phyloP scores from a whole-genome alignment of 2,329 filamentous ascomycete genomes.

The Eurotiales sp. region DNA sequence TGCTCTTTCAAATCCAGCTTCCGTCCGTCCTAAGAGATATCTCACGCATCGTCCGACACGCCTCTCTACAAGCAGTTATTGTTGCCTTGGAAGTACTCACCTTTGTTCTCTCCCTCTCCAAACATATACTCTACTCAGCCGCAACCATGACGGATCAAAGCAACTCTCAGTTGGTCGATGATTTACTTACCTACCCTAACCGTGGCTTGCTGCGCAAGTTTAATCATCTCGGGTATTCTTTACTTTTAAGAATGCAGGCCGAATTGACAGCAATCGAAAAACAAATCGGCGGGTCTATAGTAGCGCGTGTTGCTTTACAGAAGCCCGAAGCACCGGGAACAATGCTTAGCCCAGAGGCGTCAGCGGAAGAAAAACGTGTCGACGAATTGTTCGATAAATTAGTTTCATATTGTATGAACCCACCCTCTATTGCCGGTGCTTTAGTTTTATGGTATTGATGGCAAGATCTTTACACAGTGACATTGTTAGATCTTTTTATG shows the following conservation, averaged over 20 bases:
- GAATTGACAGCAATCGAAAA: background rate
- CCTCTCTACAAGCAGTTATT: no score
- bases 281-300: background rate
- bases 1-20: background rate
- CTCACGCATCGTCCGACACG: no score
- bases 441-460: background rate
- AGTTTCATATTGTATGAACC: background rate
- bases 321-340: background rate
- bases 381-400: background rate
- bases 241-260: background rate
- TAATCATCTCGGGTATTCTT: background rate
- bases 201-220: constrained; percentile 6
- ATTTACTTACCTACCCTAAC: background rate
- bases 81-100: no score
- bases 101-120: no score
- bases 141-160: background rate
- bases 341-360: background rate
- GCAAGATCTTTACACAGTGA: background rate
- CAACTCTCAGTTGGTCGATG: background rate
- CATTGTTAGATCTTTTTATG: background rate
- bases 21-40: background rate
- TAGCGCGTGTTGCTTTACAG: background rate
- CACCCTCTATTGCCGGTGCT: background rate
- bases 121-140: no score
- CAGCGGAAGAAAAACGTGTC: background rate